phyloP scores from a whole-genome alignment of 805 yeast genomes.

The Lipomyces yamanashiensis region DNA sequence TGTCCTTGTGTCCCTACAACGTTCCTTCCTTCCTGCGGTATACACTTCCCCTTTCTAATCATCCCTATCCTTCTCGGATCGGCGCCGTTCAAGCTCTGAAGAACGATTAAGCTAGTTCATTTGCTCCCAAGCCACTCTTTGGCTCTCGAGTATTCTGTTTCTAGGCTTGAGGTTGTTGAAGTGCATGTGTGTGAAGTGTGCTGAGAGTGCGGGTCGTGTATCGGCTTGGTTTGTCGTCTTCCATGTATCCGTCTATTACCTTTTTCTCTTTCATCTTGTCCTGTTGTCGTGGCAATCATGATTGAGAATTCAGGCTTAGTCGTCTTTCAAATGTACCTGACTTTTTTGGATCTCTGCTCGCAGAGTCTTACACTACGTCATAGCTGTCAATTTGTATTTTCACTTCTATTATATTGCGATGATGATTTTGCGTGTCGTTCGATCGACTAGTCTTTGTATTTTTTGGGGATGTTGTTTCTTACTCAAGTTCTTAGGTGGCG shows the following conservation, averaged over 20 bases:
- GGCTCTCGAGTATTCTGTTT: neutral
- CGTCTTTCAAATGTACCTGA: no score
- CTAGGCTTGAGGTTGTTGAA: slow-evolving; percentile 17
- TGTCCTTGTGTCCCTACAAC: neutral
- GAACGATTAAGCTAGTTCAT: slow-evolving; percentile 15
- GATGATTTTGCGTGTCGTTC: slow-evolving; percentile 14
- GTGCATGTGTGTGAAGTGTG: slow-evolving; percentile 23
- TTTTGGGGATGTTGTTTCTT: slow-evolving; percentile 26
- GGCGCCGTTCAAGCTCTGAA: slow-evolving; percentile 21
- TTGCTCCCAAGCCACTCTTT: neutral
- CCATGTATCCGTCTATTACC: neutral
- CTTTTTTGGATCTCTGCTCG: no score
- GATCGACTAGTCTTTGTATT: slow-evolving; percentile 6
- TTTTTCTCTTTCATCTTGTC: neutral
- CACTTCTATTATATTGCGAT: slow-evolving; percentile 7
- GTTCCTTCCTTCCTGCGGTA: slow-evolving; percentile 2
- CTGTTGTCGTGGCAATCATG: neutral
- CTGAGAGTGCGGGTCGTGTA: slow-evolving; percentile 18
- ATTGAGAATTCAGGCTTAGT: no score
- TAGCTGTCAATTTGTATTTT: no score
- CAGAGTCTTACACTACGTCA: no score
- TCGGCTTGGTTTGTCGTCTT: slow-evolving; percentile 6
- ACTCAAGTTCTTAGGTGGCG: slow-evolving; percentile 37
- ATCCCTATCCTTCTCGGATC: slow-evolving; percentile 1
- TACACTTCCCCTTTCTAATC: slow-evolving; percentile 1